phyloP scores from a whole-genome alignment of 345 rosid species.

The Corymbia maculata region DNA sequence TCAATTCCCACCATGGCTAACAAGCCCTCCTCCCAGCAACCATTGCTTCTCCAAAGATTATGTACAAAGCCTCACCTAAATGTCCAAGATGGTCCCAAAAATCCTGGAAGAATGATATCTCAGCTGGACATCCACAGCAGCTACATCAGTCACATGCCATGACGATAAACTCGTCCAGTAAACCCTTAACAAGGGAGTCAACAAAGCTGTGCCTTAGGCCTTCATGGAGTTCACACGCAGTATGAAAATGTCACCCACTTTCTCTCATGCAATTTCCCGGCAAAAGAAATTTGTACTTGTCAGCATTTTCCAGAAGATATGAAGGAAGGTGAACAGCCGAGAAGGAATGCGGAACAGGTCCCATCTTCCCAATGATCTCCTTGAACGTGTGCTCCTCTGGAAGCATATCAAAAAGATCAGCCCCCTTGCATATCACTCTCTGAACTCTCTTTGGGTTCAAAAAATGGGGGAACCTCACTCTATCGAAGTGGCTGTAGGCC shows the following conservation, averaged over 20 bases:
- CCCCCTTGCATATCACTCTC: conserved; percentile 50
- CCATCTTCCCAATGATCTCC: conserved; percentile 60
- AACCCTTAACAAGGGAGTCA: not conserved
- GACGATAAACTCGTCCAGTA: conserved; percentile 3
- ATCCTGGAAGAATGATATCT: not conserved
- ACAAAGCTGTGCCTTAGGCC: not conserved
- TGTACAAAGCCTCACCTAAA: conserved; percentile 28
- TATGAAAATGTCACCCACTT: conserved; percentile 26
- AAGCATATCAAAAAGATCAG: conserved; percentile 57
- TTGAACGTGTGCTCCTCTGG: conserved; percentile 61
- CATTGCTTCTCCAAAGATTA: conserved; percentile 5
- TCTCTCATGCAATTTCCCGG: conserved; percentile 55
- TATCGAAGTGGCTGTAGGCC: conserved; percentile 55
- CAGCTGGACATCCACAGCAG: not conserved
- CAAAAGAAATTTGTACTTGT: conserved; percentile 41
- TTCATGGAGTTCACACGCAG: not conserved
- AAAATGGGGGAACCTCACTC: conserved; percentile 46
- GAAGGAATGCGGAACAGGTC: conserved; percentile 54
- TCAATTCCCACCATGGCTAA: not conserved
- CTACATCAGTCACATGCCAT: conserved; percentile 4
- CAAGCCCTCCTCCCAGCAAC: not conserved
- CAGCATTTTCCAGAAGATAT: conserved; percentile 47
- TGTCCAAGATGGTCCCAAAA: conserved; percentile 13
- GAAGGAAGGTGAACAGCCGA: conserved; percentile 62
- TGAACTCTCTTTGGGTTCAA: conserved; percentile 49